A percentile compares a stretch with the other conserved stretches of the same genome.
Evolutionary conservation across 331 rosid genomes (phyloP).

Genomic region (Cydonia oblonga): DNA sequence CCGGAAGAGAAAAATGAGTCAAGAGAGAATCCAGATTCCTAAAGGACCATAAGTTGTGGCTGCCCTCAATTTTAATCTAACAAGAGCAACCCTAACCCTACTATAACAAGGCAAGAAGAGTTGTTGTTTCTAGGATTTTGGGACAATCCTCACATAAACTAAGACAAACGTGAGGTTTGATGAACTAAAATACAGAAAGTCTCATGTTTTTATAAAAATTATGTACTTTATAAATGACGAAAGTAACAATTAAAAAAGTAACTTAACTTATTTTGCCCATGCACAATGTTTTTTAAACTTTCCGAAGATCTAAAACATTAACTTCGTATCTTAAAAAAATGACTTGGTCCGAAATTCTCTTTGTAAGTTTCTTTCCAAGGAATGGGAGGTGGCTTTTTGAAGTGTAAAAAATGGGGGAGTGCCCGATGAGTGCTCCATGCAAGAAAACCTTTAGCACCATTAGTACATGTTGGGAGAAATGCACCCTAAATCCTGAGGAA

Average conservation of each 20-base stretch:
- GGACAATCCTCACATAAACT: too few species aligned
- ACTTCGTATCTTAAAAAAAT: background rate
- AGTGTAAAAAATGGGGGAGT: background rate
- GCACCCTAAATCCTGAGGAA: conserved; percentile 32
- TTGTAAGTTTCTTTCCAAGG: background rate
- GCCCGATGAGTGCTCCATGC: background rate
- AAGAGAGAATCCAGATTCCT: background rate
- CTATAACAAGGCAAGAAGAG: background rate
- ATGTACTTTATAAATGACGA: too few species aligned
- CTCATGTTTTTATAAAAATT: too few species aligned
- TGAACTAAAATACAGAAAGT: too few species aligned
- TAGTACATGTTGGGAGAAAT: conserved; percentile 11
- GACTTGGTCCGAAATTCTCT: background rate
- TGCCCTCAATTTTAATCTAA: background rate
- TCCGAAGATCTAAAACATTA: background rate
- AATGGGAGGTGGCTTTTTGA: background rate
- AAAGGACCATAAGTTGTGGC: background rate
- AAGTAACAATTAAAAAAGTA: too few species aligned
- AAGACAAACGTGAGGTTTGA: background rate
- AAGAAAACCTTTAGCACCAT: background rate
- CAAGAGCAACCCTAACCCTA: background rate
- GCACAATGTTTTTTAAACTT: background rate
- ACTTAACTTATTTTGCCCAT: background rate
- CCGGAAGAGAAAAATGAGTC: too few species aligned
- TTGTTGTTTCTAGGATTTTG: too few species aligned